Evolutionary conservation across 441 rosid genomes (phyloP).

Genomic region (Erodium moschatum): DNA sequence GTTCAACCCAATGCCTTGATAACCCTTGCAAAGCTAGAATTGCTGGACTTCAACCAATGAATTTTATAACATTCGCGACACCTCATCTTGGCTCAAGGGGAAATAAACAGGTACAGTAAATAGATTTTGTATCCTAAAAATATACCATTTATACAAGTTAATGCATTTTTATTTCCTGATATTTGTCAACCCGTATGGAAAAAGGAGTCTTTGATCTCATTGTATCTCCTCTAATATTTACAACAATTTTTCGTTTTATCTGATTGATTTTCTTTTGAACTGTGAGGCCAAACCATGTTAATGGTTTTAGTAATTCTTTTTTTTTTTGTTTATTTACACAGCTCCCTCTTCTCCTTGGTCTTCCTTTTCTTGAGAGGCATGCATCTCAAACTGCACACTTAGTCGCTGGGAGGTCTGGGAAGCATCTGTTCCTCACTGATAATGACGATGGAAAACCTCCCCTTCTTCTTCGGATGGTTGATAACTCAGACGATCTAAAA

Average conservation of each 20-base stretch:
- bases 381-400: constrained; percentile 79
- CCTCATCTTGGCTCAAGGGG: constrained; percentile 97
- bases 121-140: not conserved
- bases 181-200: not conserved
- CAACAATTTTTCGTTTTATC: not conserved
- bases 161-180: not conserved
- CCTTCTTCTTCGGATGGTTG: constrained; percentile 81
- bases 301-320: not conserved
- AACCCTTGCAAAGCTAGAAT: constrained; percentile 40
- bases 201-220: not conserved
- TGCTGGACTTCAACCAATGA: constrained; percentile 83
- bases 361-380: constrained; percentile 78
- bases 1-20: constrained; percentile 21
- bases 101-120: constrained; percentile 56
- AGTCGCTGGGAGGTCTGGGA: constrained; percentile 79
- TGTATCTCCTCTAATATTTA: not conserved
- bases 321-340: constrained; percentile 24
- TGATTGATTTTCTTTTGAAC: not conserved
- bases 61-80: constrained; percentile 83
- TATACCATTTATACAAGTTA: not conserved
- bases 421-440: constrained; percentile 82
- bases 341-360: constrained; percentile 84
- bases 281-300: not conserved
- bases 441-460: constrained; percentile 62
- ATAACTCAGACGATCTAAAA: constrained; percentile 51